A percentile compares a stretch with the other conserved stretches of the same genome.
phyloP scores from a whole-genome alignment of 441 rosid species.

The Brassica balearica region DNA sequence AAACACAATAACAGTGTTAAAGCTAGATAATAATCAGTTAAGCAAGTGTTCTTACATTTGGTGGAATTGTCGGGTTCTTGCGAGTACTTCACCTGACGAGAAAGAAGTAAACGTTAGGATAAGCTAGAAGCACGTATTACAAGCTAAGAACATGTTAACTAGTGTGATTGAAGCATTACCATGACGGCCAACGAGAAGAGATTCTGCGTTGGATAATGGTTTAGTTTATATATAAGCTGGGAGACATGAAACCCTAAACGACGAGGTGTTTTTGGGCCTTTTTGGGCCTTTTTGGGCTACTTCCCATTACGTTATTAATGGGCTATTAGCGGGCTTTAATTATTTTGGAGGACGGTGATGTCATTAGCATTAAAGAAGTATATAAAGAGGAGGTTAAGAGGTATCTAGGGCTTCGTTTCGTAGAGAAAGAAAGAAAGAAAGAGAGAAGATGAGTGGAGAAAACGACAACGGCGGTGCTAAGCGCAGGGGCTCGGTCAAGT shows the following conservation, averaged over 20 bases:
- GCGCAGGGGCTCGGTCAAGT: background rate
- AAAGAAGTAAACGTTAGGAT: background rate
- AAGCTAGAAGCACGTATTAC: background rate
- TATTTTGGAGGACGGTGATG: background rate
- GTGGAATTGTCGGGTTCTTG: slow-evolving; percentile 9
- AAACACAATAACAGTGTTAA: background rate
- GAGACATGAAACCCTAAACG: slow-evolving; percentile 3
- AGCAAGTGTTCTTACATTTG: background rate
- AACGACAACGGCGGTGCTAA: slow-evolving; percentile 11
- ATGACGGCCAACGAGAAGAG: background rate
- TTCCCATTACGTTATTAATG: background rate
- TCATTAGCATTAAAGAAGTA: background rate
- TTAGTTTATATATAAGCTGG: background rate
- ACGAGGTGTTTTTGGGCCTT: background rate
- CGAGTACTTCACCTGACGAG: background rate
- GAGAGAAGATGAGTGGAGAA: background rate
- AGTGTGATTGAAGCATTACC: background rate
- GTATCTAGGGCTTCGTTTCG: background rate
- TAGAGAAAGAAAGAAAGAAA: background rate
- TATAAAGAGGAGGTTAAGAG: background rate
- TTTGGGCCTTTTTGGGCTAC: background rate
- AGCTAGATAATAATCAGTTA: background rate
- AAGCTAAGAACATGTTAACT: background rate
- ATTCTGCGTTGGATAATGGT: background rate
- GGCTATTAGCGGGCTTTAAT: background rate